Evolutionary conservation across 2,329 filamentous ascomycete species (phyloP), one percentile per base, ranked within the genome.

Genomic region (Gremmenia infestans): DNA sequence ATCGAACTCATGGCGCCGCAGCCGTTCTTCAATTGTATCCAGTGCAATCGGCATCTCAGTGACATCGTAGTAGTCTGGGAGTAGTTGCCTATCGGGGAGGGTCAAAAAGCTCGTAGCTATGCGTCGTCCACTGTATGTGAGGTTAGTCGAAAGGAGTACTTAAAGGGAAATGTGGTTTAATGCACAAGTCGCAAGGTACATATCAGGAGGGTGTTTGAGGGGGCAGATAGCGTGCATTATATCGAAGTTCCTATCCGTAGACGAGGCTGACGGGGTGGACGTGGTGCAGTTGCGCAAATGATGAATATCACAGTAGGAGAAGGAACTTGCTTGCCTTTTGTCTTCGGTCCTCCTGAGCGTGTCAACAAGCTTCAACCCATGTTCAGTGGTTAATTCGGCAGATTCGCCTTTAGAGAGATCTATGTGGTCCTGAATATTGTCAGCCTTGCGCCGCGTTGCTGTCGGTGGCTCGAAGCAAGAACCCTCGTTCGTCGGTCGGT

Each of bases 1-100:
- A 14, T 79, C 70, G 68, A 96, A 95, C 61, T 85, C 81, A 64
- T 81, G 76, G 50, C 82, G 78, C 52, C 82, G 79, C 50, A 96
- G 78, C 72, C 90, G 93, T 47, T 78, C 77, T 75, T 95, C 88
- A 58, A 95, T 87, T 2, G 81, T 86, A 63, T 87, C 81, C 47
- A 96, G 76, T 0, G 91, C 89, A 58, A 96, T 84, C 2, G 91
- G 91, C 69, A 95, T 81, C 61, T 83, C 82, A 58, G 88, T 91
- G 62, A 81, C 78, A 65, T 86, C 79, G 73, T 93, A 96, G 73
- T 96, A 96, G 19, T 88, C 85, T 45, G 85, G 81, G 63, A 89
- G 81, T 60, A 77, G 75, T 58, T 81, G 75, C 70, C 81, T 76
- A 53, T 84, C 80, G 22, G 87, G 84, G 15, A 95, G 81, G 22